A percentile compares a stretch with the other conserved stretches of the same genome.
These are phyloP conservation scores for Psidium friedrichsthalianum DNA, from an alignment of 345 rosid species.

Conservation along the genomic window DNA sequence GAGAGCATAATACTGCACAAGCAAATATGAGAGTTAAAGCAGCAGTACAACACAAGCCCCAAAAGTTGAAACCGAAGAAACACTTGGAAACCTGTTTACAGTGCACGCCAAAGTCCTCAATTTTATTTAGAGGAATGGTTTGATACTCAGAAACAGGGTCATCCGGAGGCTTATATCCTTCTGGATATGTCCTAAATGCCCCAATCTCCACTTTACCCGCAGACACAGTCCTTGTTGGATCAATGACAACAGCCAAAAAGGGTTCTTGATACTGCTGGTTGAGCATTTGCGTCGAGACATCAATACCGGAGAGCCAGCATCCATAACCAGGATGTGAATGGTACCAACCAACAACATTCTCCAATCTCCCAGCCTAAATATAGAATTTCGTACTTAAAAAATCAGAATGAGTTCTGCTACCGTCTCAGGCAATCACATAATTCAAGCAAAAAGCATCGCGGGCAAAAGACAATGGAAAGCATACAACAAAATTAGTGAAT, in stretches of 20 bases:
- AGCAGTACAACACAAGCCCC: not conserved
- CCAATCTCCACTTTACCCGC: conserved; percentile 99
- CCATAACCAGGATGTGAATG: conserved; percentile 99
- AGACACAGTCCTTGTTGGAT: conserved; percentile 98
- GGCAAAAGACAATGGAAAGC: not conserved
- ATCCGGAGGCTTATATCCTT: conserved; percentile 76
- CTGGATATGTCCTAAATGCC: conserved; percentile 96
- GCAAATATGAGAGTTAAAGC: not conserved
- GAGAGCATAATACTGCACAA: conserved; percentile 73
- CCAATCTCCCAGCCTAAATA: conserved; percentile 81
- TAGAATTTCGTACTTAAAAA: not conserved
- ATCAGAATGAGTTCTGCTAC: not conserved
- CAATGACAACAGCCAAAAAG: conserved; percentile 92
- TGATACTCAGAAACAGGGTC: conserved; percentile 88
- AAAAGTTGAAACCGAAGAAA: not conserved
- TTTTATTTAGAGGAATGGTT: conserved; percentile 90
- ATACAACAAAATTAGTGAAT: not conserved
- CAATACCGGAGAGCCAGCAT: conserved; percentile 99
- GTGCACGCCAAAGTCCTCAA: conserved; percentile 88
- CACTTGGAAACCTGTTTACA: conserved; percentile 94
- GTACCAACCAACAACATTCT: conserved; percentile 93
- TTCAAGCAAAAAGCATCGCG: not conserved
- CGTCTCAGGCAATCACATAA: not conserved
- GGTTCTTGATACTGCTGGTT: conserved; percentile 98
- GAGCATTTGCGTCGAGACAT: conserved; percentile 96